Evolutionary conservation across 2,329 filamentous ascomycete genomes (phyloP).

Genomic region (Paecilomyces variotii): DNA sequence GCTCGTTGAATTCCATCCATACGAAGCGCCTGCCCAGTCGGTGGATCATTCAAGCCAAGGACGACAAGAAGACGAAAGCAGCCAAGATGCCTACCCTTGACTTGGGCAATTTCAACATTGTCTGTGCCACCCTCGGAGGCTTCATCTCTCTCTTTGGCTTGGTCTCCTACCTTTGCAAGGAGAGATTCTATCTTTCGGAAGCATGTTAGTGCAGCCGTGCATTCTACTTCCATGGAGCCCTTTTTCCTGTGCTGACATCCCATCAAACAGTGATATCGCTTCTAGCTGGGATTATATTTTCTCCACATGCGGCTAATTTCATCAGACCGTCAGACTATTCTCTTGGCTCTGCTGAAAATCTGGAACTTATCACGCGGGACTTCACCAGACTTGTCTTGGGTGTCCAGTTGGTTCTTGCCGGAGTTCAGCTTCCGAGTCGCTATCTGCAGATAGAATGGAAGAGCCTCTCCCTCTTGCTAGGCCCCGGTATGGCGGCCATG

Average conservation of each 20-base stretch:
- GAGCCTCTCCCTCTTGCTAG: conserved; percentile 64
- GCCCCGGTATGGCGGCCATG: conserved; percentile 79
- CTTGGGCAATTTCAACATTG: conserved; percentile 73
- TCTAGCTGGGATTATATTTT: conserved; percentile 68
- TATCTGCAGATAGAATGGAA: conserved; percentile 76
- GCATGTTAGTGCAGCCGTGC: conserved; percentile 54
- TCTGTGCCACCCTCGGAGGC: conserved; percentile 70
- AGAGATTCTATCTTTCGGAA: conserved; percentile 85
- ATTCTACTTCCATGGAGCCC: neutral
- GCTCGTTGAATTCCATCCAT: neutral
- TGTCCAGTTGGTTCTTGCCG: conserved; percentile 81
- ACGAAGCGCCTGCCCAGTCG: neutral
- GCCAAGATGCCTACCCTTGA: conserved; percentile 53
- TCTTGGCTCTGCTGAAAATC: conserved; percentile 44
- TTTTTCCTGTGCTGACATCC: conserved; percentile 4
- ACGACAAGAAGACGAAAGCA: conserved; percentile 1
- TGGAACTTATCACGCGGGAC: conserved; percentile 69
- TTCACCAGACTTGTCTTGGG: conserved; percentile 83
- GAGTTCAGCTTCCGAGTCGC: conserved; percentile 75
- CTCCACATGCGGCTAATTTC: conserved; percentile 67
- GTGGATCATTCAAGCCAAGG: neutral
- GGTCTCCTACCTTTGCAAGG: conserved; percentile 82
- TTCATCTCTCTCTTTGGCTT: conserved; percentile 87
- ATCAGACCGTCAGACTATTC: conserved; percentile 72
- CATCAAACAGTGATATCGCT: conserved; percentile 65